phyloP scores from a whole-genome alignment of 2,329 filamentous ascomycete species.

The Ophiostoma fasciatum region DNA sequence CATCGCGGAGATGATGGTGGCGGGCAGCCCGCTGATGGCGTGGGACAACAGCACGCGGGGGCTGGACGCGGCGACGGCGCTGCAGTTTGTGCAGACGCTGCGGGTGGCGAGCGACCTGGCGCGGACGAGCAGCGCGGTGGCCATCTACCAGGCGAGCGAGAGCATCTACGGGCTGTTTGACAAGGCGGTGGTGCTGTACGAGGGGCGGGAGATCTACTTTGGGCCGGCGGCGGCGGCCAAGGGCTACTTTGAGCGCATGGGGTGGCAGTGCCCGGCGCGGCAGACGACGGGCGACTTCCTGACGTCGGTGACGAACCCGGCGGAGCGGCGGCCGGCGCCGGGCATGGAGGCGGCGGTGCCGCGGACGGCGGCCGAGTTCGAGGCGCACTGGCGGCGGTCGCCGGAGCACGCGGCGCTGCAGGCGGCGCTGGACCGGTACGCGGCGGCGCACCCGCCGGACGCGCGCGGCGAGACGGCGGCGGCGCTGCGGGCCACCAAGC shows the following conservation, averaged over 20 bases:
- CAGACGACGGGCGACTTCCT: conserved; percentile 58
- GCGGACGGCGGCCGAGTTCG: conserved; percentile 46
- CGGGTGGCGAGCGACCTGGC: conserved; percentile 45
- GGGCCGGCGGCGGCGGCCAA: conserved; percentile 44
- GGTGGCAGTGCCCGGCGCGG: conserved; percentile 50
- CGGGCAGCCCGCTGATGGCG: conserved; percentile 42
- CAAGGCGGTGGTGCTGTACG: conserved; percentile 11
- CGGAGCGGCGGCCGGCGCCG: conserved; percentile 37
- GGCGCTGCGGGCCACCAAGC: conserved; percentile 32
- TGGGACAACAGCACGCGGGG: conserved; percentile 63
- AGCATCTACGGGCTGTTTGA: conserved; percentile 30
- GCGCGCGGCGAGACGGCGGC: conserved; percentile 24
- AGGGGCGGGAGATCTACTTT: conserved; percentile 30
- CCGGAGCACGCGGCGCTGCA: conserved; percentile 34
- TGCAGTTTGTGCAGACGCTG: conserved; percentile 50
- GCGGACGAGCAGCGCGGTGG: conserved; percentile 10
- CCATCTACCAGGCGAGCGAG: conserved; percentile 16
- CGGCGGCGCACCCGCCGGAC: conserved; percentile 28
- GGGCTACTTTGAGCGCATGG: conserved; percentile 50
- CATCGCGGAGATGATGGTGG: conserved; percentile 44
- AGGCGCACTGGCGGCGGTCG: conserved; percentile 41
- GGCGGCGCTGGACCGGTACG: conserved; percentile 40
- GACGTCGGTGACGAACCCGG: conserved; percentile 50
- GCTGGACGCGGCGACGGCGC: conserved; percentile 56
- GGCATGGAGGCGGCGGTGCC: conserved; percentile 42